Evolutionary conservation across 2,329 filamentous ascomycete genomes (phyloP).

Genomic region (Aureobasidium sp.): DNA sequence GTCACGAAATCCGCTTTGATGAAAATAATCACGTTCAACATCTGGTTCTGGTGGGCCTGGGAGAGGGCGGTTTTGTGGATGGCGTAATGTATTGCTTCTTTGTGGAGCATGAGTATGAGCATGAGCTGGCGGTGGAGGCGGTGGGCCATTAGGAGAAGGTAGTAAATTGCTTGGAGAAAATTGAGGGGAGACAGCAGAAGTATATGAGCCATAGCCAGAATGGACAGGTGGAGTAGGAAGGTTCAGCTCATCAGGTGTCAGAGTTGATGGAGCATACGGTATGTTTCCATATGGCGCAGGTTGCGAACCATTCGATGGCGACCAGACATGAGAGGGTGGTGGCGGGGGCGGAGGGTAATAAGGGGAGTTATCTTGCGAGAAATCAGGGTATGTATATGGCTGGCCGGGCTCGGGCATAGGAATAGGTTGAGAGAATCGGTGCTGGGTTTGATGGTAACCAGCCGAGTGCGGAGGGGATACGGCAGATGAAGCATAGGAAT

Average conservation of each 20-base stretch:
- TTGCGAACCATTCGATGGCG: background rate
- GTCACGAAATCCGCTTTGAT: constrained; percentile 19
- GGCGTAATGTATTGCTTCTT: constrained; percentile 36
- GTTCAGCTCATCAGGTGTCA: constrained; percentile 5
- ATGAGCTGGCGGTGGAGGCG: constrained; percentile 42
- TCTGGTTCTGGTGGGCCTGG: constrained; percentile 45
- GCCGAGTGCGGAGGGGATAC: constrained; percentile 2
- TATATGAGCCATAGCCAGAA: background rate
- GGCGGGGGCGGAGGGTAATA: constrained; percentile 8
- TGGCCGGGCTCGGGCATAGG: constrained; percentile 12
- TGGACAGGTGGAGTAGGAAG: constrained; percentile 9
- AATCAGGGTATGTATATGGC: constrained; percentile 1
- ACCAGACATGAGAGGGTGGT: constrained; percentile 2
- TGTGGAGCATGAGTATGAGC: constrained; percentile 39
- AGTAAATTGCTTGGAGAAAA: constrained; percentile 26
- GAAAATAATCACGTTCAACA: constrained; percentile 35
- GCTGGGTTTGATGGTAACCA: constrained; percentile 5
- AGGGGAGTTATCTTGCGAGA: background rate
- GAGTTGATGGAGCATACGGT: background rate
- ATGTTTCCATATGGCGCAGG: background rate
- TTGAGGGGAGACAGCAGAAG: constrained; percentile 22
- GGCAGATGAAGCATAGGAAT: constrained; percentile 4
- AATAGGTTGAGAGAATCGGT: constrained; percentile 2
- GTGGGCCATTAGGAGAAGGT: constrained; percentile 33
- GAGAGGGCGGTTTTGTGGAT: constrained; percentile 52